Evolutionary conservation across 371 early-diverging fungal genomes (phyloP).

Genomic region (Actinomucor elegans): DNA sequence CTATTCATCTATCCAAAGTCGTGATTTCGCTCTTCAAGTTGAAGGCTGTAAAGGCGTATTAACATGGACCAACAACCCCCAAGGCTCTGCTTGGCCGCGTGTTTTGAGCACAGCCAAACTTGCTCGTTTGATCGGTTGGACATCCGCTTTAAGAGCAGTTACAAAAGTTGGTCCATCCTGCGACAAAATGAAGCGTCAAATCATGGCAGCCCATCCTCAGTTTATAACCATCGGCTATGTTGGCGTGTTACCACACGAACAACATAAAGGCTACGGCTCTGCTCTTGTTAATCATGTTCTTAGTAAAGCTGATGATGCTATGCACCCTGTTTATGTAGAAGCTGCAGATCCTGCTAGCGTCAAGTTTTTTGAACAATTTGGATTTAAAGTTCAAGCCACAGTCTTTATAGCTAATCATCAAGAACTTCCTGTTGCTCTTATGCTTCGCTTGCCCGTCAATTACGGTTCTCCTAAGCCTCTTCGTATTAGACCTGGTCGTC

Average conservation of each 20-base stretch:
- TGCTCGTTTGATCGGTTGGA: conserved; percentile 37
- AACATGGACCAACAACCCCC: conserved; percentile 36
- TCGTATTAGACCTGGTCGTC: conserved; percentile 43
- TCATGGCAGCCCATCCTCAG: conserved; percentile 26
- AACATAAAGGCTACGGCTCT: conserved; percentile 43
- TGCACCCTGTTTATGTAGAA: conserved; percentile 79
- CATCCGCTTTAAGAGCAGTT: conserved; percentile 29
- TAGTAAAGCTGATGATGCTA: conserved; percentile 68
- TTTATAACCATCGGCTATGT: conserved; percentile 43
- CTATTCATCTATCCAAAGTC: conserved; percentile 32
- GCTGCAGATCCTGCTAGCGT: conserved; percentile 90
- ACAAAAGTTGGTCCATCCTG: conserved; percentile 31
- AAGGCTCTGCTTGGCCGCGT: conserved; percentile 30
- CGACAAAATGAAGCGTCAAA: conserved; percentile 33
- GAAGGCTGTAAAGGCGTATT: conserved; percentile 50
- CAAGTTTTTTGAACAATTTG: conserved; percentile 51
- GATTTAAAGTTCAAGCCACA: conserved; percentile 29
- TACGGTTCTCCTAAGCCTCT: conserved; percentile 26
- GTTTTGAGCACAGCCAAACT: conserved; percentile 29
- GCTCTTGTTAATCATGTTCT: conserved; percentile 35
- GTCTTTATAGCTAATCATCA: conserved; percentile 18
- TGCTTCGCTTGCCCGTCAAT: conserved; percentile 32
- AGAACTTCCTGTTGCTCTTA: conserved; percentile 32
- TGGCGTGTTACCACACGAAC: conserved; percentile 45
- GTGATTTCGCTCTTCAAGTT: conserved; percentile 44